Evolutionary conservation across 2,329 filamentous ascomycete species (phyloP).

Genomic region (Neonectria neomacrospora): DNA sequence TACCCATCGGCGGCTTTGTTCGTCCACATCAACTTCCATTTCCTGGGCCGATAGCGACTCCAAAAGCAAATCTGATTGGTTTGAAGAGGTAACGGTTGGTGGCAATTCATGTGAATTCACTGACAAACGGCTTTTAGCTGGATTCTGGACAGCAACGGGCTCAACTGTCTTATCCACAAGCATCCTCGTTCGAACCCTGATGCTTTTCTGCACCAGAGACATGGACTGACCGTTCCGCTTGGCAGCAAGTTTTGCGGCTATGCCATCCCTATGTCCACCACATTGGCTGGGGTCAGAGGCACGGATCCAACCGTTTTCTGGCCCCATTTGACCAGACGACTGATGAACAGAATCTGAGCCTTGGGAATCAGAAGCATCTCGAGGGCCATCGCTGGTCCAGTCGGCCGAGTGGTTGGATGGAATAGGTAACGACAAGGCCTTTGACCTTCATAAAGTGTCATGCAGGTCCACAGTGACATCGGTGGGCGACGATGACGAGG

Average conservation of each 20-base stretch:
- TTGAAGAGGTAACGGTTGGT: conserved; percentile 10
- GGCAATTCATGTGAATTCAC: conserved; percentile 16
- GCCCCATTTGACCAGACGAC: conserved; percentile 43
- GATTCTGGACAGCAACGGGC: conserved; percentile 14
- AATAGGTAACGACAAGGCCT: conserved; percentile 65
- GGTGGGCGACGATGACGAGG: conserved; percentile 54
- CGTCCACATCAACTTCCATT: conserved; percentile 14
- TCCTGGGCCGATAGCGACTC: conserved; percentile 22
- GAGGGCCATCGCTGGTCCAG: conserved; percentile 33
- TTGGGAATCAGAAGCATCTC: conserved; percentile 50
- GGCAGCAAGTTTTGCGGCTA: conserved; percentile 59
- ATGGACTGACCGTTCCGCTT: conserved; percentile 27
- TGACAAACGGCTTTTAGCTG: conserved; percentile 7
- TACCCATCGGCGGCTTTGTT: conserved; percentile 6
- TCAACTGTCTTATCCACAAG: conserved; percentile 28
- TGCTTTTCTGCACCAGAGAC: conserved; percentile 40
- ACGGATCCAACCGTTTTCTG: conserved; percentile 36
- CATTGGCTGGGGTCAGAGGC: conserved; percentile 35
- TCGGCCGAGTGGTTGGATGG: conserved; percentile 43
- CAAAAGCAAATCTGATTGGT: conserved; percentile 12
- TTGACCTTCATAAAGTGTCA: conserved; percentile 66
- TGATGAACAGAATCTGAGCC: conserved; percentile 60
- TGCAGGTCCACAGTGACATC: conserved; percentile 52
- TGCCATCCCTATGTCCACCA: conserved; percentile 54
- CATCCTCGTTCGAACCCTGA: conserved; percentile 38